These are phyloP conservation scores for Haplographium delicatum DNA, from an alignment of 495 filamentous ascomycete genomes.

Conservation along the genomic window DNA sequence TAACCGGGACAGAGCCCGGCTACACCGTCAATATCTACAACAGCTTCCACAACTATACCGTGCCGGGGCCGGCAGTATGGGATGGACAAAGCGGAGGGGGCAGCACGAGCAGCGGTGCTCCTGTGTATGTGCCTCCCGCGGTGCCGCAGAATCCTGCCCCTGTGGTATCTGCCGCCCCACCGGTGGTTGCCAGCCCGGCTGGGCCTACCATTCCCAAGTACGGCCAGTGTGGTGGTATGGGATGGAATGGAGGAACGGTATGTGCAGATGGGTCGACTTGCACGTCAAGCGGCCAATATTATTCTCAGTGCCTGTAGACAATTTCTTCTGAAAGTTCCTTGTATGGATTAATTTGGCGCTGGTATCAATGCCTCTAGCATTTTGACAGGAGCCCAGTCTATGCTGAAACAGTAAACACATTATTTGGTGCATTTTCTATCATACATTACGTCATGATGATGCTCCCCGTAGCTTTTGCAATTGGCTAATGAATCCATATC, in stretches of 20 bases:
- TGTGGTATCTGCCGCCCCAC: too few species aligned
- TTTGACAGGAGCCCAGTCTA: too few species aligned
- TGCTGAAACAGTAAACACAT: too few species aligned
- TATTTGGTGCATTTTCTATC: not conserved
- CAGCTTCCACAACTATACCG: constrained; percentile 44
- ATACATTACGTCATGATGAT: constrained; percentile 4
- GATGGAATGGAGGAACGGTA: constrained; percentile 9
- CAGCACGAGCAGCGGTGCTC: too few species aligned
- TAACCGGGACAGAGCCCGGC: constrained; percentile 50
- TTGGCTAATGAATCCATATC: constrained; percentile 74
- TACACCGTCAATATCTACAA: constrained; percentile 49
- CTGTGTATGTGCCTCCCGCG: too few species aligned
- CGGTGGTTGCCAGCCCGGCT: too few species aligned
- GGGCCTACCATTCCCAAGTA: constrained; percentile 21
- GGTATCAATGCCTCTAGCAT: not conserved
- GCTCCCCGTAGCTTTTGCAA: constrained; percentile 67
- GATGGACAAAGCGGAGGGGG: constrained; percentile 13
- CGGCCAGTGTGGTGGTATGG: constrained; percentile 19
- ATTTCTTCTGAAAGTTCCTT: not conserved
- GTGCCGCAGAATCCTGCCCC: too few species aligned
- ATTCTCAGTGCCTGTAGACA: constrained; percentile 21
- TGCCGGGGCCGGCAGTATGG: constrained; percentile 43
- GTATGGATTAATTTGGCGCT: too few species aligned
- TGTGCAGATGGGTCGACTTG: constrained; percentile 19
- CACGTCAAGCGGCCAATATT: constrained; percentile 8